Evolutionary conservation across 2,329 filamentous ascomycete species (phyloP), one percentile per base, ranked within the genome.

Genomic region (Elsinoe australis): DNA sequence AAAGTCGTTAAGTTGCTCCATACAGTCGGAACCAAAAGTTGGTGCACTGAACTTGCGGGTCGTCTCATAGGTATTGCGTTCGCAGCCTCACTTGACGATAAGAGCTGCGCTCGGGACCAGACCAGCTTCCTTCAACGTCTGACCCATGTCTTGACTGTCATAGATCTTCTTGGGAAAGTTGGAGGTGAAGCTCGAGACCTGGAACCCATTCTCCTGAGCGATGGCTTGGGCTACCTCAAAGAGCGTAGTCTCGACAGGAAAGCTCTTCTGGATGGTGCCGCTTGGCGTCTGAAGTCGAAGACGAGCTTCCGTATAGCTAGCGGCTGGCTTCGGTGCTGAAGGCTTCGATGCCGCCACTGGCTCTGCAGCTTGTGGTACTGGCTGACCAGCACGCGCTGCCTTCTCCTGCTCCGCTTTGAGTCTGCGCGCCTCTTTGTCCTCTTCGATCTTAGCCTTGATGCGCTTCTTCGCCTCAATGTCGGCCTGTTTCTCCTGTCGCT

Each of bases 361-460:
- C 64, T 68, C 49, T 18, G 72, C 61, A 1, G 71, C 67, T 0
- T 74, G 66, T 9, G 74, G 50, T 32, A 47, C 65, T 1, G 73
- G 61, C 18, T 69, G 50, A 4, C 52, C 55, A 41, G 53, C 50
- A 9, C 53, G 38, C 17, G 50, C 47, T 8, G 89, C 89, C 69
- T 90, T 94, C 58, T 87, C 85, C 50, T 80, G 74, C 60, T 95
- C 92, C 2, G 87, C 83, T 64, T 92, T 94, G 55, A 83, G 76
- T 54, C 85, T 82, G 47, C 92, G 81, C 59, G 90, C 88, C 57
- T 87, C 85, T 72, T 94, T 95, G 70, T 96, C 89, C 10, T 85
- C 89, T 57, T 92, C 89, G 55, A 98, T 95, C 74, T 89, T 89
- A 49, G 87, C 89, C 68, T 88, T 83, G 64, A 95, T 90, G 28